Conservation (phyloP, 2,329 filamentous ascomycete genomes). For the Sclerotinia spermophila region DNA sequence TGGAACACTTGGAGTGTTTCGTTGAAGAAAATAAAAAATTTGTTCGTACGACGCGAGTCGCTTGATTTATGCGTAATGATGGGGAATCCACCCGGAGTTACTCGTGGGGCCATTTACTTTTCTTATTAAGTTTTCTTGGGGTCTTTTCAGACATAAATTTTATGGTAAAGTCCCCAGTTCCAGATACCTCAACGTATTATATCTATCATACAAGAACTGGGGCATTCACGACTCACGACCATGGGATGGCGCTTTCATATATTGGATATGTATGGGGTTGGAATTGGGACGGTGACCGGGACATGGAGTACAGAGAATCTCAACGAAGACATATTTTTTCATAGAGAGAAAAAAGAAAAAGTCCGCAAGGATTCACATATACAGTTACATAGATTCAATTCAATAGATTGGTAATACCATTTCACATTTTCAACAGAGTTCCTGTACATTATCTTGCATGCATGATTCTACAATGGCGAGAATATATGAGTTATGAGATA, state of each 20-base stretch:
- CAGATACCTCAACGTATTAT: slow-evolving; percentile 10
- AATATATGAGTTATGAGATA: background rate
- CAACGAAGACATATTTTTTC: slow-evolving; percentile 17
- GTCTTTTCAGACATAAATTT: background rate
- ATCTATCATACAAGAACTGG: background rate
- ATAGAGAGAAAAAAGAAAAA: slow-evolving; percentile 14
- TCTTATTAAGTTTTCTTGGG: background rate
- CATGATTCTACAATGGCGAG: background rate
- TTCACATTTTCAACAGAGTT: background rate
- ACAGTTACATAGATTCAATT: background rate
- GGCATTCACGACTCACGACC: slow-evolving; percentile 9
- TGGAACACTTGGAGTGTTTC: slow-evolving; percentile 33
- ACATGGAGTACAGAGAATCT: slow-evolving; percentile 9
- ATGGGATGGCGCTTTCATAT: slow-evolving; percentile 9
- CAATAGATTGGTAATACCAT: slow-evolving; percentile 9
- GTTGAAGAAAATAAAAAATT: slow-evolving; percentile 15
- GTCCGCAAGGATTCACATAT: slow-evolving; percentile 13
- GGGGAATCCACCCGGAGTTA: background rate
- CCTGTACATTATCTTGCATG: background rate
- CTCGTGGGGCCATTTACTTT: background rate
- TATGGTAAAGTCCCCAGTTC: background rate
- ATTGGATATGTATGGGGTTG: slow-evolving; percentile 3
- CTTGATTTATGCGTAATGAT: slow-evolving; percentile 9
- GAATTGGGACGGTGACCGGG: background rate
- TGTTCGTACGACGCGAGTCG: slow-evolving; percentile 12